Evolutionary conservation across 2,329 filamentous ascomycete species (phyloP).

Genomic region (Trichoderma sp.): DNA sequence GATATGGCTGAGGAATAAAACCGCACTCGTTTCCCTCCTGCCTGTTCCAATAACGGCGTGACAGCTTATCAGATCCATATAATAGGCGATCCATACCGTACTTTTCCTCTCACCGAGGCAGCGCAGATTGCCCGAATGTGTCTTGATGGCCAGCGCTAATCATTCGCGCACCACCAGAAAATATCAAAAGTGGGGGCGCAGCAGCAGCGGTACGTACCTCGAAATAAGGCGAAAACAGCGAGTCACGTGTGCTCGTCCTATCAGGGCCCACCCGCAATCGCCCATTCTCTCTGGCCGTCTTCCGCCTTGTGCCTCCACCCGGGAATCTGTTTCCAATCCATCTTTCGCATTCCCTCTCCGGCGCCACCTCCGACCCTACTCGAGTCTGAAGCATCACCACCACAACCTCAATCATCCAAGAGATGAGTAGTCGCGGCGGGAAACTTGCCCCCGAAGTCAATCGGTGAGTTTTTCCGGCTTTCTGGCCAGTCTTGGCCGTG

Average conservation of each 20-base stretch:
- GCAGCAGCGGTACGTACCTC: background rate
- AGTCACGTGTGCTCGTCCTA: conserved; percentile 25
- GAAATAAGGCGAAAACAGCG: conserved; percentile 11
- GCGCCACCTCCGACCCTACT: conserved; percentile 30
- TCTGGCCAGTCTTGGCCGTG: conserved; percentile 21
- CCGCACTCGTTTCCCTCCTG: too few relatives aligned
- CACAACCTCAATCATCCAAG: conserved; percentile 53
- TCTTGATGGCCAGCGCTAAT: conserved; percentile 4
- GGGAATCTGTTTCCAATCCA: conserved; percentile 32
- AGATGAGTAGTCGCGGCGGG: conserved; percentile 94
- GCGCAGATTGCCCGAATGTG: background rate
- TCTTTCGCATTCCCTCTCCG: conserved; percentile 23
- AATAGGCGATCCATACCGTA: background rate
- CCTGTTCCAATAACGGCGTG: background rate
- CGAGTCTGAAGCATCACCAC: conserved; percentile 37
- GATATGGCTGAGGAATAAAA: background rate
- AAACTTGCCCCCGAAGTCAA: conserved; percentile 99
- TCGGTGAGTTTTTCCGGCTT: conserved; percentile 58
- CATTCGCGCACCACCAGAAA: conserved; percentile 1
- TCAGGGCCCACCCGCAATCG: conserved; percentile 25
- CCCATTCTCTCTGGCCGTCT: conserved; percentile 26
- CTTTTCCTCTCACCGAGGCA: conserved; percentile 9
- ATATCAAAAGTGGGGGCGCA: conserved; percentile 3
- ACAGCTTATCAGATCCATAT: background rate
- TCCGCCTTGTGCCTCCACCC: conserved; percentile 34